Conservation (phyloP, 192 early-diverging fungal genomes). For the Linderina pennispora region DNA sequence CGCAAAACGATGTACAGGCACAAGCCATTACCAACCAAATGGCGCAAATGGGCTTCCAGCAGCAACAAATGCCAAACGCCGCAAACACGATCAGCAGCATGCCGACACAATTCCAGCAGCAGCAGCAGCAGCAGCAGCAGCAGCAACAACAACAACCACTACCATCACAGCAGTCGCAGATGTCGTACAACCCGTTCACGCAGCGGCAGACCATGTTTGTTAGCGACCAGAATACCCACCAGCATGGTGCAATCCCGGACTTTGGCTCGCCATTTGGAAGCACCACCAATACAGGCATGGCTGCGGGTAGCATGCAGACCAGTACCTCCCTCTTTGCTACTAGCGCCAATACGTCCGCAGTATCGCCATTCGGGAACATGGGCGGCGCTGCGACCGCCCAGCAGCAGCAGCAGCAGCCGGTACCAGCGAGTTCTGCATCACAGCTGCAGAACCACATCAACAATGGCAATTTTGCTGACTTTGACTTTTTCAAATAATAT, state of each 20-base stretch:
- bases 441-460: conserved; percentile 13
- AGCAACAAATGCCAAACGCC: too few species aligned
- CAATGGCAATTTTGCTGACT: conserved; percentile 41
- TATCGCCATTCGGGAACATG: conserved; percentile 9
- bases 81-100: too few species aligned
- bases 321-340: too few species aligned
- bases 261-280: conserved; percentile 2
- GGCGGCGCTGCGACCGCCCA: neutral
- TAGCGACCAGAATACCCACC: too few species aligned
- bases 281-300: too few species aligned
- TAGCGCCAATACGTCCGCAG: too few species aligned
- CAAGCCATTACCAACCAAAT: conserved; percentile 20
- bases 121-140: conserved; percentile 10
- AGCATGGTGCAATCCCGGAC: neutral
- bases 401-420: conserved; percentile 4
- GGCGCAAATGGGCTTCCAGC: conserved; percentile 29
- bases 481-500: conserved; percentile 27
- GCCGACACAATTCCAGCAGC: too few species aligned
- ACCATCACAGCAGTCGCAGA: conserved; percentile 18
- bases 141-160: conserved; percentile 8
- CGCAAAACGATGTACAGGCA: conserved; percentile 17
- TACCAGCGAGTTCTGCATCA: neutral
- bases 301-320: too few species aligned
- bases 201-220: conserved; percentile 47
- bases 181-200: conserved; percentile 36